phyloP scores from a whole-genome alignment of 805 yeast genomes.

The Candida nanaspora region DNA sequence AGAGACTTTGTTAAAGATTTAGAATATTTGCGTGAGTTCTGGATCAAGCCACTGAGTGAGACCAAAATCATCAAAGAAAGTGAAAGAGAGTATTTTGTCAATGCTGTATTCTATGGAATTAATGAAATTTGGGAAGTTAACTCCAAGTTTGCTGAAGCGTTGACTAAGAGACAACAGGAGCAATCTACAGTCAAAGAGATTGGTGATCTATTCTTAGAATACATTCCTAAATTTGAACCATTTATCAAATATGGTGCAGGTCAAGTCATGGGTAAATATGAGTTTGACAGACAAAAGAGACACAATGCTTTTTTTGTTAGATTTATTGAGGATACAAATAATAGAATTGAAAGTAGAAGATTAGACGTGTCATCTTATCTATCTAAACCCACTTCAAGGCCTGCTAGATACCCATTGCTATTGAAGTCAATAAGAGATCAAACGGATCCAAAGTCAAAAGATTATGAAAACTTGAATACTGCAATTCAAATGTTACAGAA shows the following conservation, averaged over 20 bases:
- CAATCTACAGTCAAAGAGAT: conserved; percentile 78
- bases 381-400: conserved; percentile 92
- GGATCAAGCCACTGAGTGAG: conserved; percentile 85
- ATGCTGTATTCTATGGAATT: conserved; percentile 87
- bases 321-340: conserved; percentile 85
- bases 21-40: conserved; percentile 87
- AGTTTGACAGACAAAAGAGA: conserved; percentile 88
- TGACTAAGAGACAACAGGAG: conserved; percentile 79
- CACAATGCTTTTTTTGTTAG: conserved; percentile 88
- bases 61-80: conserved; percentile 82
- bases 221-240: conserved; percentile 83
- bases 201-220: conserved; percentile 83
- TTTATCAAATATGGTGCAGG: conserved; percentile 91
- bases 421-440: conserved; percentile 76
- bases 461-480: conserved; percentile 56
- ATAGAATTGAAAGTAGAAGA: conserved; percentile 77
- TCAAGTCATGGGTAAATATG: conserved; percentile 90
- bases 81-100: conserved; percentile 84
- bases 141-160: conserved; percentile 78
- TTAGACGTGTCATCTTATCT: conserved; percentile 88
- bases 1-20: conserved; percentile 92
- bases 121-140: conserved; percentile 82
- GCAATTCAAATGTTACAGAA: conserved; percentile 73
- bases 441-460: conserved; percentile 72
- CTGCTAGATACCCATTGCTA: conserved; percentile 87